These are phyloP conservation scores for Allomyces macrogynus DNA, from an alignment of 192 early-diverging fungal species.

Conservation along the genomic window DNA sequence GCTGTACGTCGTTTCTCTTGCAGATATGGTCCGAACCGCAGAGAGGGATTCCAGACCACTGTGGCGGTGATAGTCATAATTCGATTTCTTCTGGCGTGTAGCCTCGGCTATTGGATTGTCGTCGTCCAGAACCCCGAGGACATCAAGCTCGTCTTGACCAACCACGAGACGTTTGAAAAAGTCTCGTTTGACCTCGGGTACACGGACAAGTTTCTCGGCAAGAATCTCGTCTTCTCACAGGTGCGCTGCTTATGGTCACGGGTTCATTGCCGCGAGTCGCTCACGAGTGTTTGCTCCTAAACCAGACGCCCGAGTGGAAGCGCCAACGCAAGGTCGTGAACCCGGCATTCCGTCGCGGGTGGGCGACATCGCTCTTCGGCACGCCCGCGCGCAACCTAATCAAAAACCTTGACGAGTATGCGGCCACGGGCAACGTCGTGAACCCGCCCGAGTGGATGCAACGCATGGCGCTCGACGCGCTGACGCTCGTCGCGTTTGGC, in stretches of 20 bases:
- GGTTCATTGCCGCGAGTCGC: too few relatives aligned
- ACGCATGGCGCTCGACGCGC: neutral
- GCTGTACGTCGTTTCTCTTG: too few relatives aligned
- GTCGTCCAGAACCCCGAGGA: neutral
- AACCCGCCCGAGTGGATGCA: neutral
- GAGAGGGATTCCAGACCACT: too few relatives aligned
- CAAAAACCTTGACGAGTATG: conserved; percentile 7
- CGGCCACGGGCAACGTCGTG: neutral
- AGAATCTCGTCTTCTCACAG: neutral
- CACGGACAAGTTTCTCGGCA: neutral
- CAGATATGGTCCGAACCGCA: too few relatives aligned
- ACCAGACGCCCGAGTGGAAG: conserved; percentile 15
- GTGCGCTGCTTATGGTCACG: neutral
- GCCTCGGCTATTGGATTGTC: neutral
- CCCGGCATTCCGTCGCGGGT: conserved; percentile 23
- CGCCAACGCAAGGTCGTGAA: conserved; percentile 22
- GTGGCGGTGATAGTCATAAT: too few relatives aligned
- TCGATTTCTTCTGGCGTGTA: too few relatives aligned
- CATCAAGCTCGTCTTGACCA: conserved; percentile 2
- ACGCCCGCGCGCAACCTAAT: conserved; percentile 8
- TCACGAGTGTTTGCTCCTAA: conserved; percentile 2
- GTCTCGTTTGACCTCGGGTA: neutral
- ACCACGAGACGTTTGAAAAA: neutral
- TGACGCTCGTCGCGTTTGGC: neutral
- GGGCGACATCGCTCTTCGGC: conserved; percentile 11